phyloP scores from a whole-genome alignment of 2,329 filamentous ascomycete genomes.

The Metarhizium sp. region DNA sequence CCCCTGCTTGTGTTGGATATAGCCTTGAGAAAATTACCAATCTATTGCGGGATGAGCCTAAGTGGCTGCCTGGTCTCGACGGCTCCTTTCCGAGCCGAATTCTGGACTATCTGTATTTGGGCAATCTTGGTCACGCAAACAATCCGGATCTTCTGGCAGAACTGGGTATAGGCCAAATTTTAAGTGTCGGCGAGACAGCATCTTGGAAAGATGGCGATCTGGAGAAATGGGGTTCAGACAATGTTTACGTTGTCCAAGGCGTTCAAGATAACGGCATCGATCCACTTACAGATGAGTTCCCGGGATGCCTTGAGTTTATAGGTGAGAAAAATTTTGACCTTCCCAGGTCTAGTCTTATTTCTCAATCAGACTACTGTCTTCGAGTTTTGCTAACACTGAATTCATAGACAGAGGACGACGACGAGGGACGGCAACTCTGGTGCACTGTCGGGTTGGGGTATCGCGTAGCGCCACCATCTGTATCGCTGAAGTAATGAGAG shows the following conservation, averaged over 20 bases:
- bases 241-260: constrained; percentile 70
- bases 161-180: constrained; percentile 75
- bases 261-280: constrained; percentile 98
- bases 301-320: constrained; percentile 81
- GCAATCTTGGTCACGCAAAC: constrained; percentile 87
- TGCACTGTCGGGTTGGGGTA: constrained; percentile 93
- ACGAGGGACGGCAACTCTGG: constrained; percentile 75
- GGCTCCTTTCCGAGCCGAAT: constrained; percentile 86
- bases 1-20: constrained; percentile 44
- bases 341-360: background rate
- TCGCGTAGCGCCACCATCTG: constrained; percentile 94
- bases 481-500: constrained; percentile 96
- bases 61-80: constrained; percentile 76
- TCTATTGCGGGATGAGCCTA: constrained; percentile 52
- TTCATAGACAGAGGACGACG: constrained; percentile 63
- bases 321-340: constrained; percentile 38
- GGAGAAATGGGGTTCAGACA: constrained; percentile 65
- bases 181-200: constrained; percentile 86
- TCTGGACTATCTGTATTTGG: constrained; percentile 90
- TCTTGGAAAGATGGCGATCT: constrained; percentile 67
- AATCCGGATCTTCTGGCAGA: constrained; percentile 74
- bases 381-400: constrained; percentile 2
- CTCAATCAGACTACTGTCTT: background rate
- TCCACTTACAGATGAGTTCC: constrained; percentile 76
- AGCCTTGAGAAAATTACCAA: constrained; percentile 43